Evolutionary conservation across 441 rosid genomes (phyloP).

Genomic region (Mallotus repandus): DNA sequence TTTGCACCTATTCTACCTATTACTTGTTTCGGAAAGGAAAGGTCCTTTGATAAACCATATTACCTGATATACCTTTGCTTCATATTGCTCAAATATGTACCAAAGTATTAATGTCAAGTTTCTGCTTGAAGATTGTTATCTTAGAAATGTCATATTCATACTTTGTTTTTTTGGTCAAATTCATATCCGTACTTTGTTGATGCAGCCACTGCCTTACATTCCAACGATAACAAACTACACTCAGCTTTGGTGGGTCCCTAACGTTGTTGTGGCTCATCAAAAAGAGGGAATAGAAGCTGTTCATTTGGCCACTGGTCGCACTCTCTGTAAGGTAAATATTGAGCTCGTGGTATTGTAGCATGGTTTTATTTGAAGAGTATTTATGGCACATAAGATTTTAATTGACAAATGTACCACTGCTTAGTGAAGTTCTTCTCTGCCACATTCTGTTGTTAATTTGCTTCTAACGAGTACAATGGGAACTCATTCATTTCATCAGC

Average conservation of each 20-base stretch:
- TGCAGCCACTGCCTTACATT: slow-evolving; percentile 72
- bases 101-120: neutral
- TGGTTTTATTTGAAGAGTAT: neutral
- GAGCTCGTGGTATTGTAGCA: slow-evolving; percentile 4
- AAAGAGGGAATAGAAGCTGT: slow-evolving; percentile 98
- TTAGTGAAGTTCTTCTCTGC: neutral
- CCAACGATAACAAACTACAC: slow-evolving; percentile 98
- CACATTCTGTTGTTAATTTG: neutral
- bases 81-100: neutral
- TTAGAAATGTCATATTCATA: slow-evolving; percentile 3
- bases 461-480: slow-evolving; percentile 13
- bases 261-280: slow-evolving; percentile 95
- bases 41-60: neutral
- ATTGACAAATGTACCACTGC: neutral
- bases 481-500: slow-evolving; percentile 46
- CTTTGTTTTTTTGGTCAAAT: too few species aligned
- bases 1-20: neutral
- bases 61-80: neutral
- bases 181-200: slow-evolving; percentile 20
- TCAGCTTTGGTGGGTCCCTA: slow-evolving; percentile 98
- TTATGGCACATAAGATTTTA: neutral
- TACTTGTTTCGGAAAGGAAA: neutral
- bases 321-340: slow-evolving; percentile 77
- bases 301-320: slow-evolving; percentile 94
- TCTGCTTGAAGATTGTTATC: neutral